A percentile compares a stretch with the other conserved stretches of the same genome.
These are phyloP conservation scores for Penicillium diatomitis DNA, from an alignment of 495 filamentous ascomycete species.

Conservation along the genomic window DNA sequence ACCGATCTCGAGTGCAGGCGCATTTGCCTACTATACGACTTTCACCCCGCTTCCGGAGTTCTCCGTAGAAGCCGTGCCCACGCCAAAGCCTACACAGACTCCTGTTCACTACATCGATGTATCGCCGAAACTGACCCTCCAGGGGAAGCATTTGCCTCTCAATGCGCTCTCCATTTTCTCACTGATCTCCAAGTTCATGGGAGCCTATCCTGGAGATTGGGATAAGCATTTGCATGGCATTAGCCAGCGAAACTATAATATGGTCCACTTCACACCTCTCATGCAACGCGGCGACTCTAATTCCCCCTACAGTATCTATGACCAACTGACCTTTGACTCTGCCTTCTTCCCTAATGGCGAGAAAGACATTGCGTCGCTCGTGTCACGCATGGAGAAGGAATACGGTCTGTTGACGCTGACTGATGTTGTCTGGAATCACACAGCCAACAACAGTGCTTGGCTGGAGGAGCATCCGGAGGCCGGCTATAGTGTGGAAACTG, in stretches of 20 bases:
- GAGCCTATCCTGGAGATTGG: constrained; percentile 80
- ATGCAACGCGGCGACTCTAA: constrained; percentile 84
- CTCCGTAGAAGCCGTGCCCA: constrained; percentile 43
- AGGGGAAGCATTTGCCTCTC: constrained; percentile 60
- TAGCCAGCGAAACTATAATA: constrained; percentile 85
- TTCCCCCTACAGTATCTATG: constrained; percentile 93
- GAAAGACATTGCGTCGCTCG: constrained; percentile 66
- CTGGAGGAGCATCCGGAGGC: constrained; percentile 89
- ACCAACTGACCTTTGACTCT: constrained; percentile 83
- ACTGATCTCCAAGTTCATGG: constrained; percentile 97
- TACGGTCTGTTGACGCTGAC: constrained; percentile 81
- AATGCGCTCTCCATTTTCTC: constrained; percentile 87
- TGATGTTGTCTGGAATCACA: constrained; percentile 98
- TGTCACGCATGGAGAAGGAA: constrained; percentile 73
- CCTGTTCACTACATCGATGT: constrained; percentile 86
- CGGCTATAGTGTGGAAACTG: constrained; percentile 88
- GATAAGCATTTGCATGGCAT: constrained; percentile 82
- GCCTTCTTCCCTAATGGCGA: constrained; percentile 79
- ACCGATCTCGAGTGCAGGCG: constrained; percentile 71
- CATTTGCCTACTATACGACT: constrained; percentile 92
- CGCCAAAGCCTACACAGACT: constrained; percentile 55
- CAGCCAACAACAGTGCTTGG: constrained; percentile 92
- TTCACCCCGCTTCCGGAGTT: constrained; percentile 81
- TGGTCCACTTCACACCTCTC: constrained; percentile 96
- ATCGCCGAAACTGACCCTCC: constrained; percentile 67